These are phyloP conservation scores for Peniophora sp. DNA, from an alignment of 1,284 basidiomycete species.

Conservation along the genomic window DNA sequence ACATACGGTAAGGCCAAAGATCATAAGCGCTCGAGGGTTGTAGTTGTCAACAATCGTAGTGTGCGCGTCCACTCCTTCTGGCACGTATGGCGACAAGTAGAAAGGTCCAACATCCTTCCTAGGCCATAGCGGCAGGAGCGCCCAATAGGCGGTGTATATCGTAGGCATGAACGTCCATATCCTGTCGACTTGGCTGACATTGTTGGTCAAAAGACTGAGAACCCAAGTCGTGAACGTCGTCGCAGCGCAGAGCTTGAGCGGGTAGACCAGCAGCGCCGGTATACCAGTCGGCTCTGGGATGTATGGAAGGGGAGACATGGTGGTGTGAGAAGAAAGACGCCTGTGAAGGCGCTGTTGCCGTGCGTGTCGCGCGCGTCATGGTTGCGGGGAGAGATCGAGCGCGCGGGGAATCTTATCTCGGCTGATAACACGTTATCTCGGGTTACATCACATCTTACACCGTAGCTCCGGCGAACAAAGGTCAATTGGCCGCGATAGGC, in stretches of 20 bases:
- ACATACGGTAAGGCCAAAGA: constrained; percentile 58
- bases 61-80: constrained; percentile 27
- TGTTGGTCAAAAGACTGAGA: constrained; percentile 60
- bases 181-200: constrained; percentile 80
- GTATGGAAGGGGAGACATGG: neutral
- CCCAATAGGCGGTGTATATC: constrained; percentile 72
- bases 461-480: too few species aligned
- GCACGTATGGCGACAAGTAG: constrained; percentile 48
- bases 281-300: constrained; percentile 6
- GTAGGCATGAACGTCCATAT: constrained; percentile 64
- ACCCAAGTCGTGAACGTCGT: constrained; percentile 43
- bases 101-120: constrained; percentile 22
- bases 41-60: constrained; percentile 32
- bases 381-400: too few species aligned
- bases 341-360: neutral
- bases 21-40: constrained; percentile 64
- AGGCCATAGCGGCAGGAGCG: constrained; percentile 63
- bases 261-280: constrained; percentile 43
- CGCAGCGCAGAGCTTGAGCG: constrained; percentile 51
- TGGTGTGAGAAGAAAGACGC: neutral
- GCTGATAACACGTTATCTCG: too few species aligned
- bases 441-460: too few species aligned
- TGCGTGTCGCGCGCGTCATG: too few species aligned
- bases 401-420: neutral
- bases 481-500: too few species aligned